phyloP scores from a whole-genome alignment of 2,329 filamentous ascomycete species.

The Rutstroemia sp. region DNA sequence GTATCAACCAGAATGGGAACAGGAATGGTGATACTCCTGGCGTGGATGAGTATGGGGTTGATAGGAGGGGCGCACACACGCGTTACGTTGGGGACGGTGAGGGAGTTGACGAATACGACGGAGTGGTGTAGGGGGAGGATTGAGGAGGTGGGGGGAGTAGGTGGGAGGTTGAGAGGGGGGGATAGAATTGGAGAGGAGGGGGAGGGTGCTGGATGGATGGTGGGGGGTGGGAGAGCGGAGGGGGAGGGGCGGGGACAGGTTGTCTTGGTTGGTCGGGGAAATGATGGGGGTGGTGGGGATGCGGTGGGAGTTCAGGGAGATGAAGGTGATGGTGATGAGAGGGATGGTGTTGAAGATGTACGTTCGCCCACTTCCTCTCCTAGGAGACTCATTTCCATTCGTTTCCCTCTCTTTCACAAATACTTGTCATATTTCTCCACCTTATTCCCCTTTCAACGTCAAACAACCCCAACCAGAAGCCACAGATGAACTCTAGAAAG shows the following conservation, averaged over 20 bases:
- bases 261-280: not conserved
- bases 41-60: not conserved
- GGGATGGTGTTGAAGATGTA: slow-evolving; percentile 3
- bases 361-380: not conserved
- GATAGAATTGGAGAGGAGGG: not conserved
- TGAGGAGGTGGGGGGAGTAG: not conserved
- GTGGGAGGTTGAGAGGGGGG: not conserved
- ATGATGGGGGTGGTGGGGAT: not conserved
- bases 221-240: not conserved
- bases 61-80: not conserved
- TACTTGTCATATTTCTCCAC: not conserved
- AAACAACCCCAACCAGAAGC: not conserved
- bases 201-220: not conserved
- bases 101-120: not conserved
- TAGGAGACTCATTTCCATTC: no score
- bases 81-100: not conserved
- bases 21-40: not conserved
- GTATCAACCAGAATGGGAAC: no score
- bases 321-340: no score
- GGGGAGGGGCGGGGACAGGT: not conserved
- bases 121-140: not conserved
- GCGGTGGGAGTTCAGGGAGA: no score
- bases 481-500: no score
- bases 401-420: no score
- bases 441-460: no score